These are phyloP conservation scores for Pterulicium gracile DNA, from an alignment of 1,284 basidiomycete genomes.

Conservation along the genomic window DNA sequence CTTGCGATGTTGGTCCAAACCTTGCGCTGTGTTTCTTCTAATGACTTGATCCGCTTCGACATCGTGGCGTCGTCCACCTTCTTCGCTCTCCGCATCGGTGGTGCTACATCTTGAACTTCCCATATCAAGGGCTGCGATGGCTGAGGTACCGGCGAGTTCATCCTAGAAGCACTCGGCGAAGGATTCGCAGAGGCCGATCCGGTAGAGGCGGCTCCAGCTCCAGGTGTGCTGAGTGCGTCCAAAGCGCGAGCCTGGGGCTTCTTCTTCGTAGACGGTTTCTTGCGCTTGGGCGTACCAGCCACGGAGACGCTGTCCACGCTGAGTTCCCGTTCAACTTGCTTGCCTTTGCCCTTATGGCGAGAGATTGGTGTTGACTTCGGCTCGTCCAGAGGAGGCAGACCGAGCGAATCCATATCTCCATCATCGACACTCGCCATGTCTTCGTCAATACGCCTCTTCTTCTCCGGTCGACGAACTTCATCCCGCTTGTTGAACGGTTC, in stretches of 20 bases:
- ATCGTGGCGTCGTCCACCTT: slow-evolving; percentile 62
- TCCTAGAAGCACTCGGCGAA: slow-evolving; percentile 2
- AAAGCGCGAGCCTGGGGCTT: not conserved
- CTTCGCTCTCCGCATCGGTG: slow-evolving; percentile 61
- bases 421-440: not conserved
- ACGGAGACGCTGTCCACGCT: slow-evolving; percentile 16
- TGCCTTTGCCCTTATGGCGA: slow-evolving; percentile 23
- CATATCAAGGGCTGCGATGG: slow-evolving; percentile 51
- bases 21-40: slow-evolving; percentile 79
- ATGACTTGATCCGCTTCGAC: slow-evolving; percentile 58
- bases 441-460: slow-evolving; percentile 34
- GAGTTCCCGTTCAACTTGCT: slow-evolving; percentile 21
- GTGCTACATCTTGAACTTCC: slow-evolving; percentile 57
- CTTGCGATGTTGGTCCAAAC: slow-evolving; percentile 81
- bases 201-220: not conserved
- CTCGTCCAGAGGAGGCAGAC: not conserved
- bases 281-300: not conserved
- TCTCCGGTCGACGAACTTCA: slow-evolving; percentile 24
- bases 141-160: slow-evolving; percentile 19
- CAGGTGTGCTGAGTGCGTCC: not conserved
- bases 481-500: not conserved
- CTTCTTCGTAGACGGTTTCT: not conserved
- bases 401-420: too few species aligned
- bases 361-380: not conserved
- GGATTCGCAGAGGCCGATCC: not conserved